Conservation (phyloP, 2,329 filamentous ascomycete species). For the Uncinocarpus reesii region DNA sequence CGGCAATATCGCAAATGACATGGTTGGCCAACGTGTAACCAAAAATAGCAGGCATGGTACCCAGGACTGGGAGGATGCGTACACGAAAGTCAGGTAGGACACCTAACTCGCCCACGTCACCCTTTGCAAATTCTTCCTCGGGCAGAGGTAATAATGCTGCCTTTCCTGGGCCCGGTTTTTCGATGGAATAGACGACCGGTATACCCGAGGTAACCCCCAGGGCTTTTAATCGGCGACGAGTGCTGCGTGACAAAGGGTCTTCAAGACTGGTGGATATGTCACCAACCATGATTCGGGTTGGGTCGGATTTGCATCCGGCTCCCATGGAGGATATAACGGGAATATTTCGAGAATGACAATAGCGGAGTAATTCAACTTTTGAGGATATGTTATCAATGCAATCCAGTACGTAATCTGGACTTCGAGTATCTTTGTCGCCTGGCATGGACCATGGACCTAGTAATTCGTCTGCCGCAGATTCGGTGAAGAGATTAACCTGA, state of each 20-base stretch:
- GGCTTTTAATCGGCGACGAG: constrained; percentile 64
- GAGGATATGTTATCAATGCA: constrained; percentile 98
- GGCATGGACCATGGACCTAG: constrained; percentile 54
- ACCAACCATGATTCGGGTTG: constrained; percentile 75
- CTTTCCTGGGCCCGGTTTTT: constrained; percentile 82
- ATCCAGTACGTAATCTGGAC: constrained; percentile 83
- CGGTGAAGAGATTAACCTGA: constrained; percentile 71
- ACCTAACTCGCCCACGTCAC: constrained; percentile 72
- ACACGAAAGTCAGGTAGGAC: constrained; percentile 88
- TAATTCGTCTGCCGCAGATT: constrained; percentile 53
- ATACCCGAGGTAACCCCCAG: constrained; percentile 75
- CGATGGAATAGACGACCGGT: constrained; percentile 83
- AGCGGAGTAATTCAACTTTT: constrained; percentile 81
- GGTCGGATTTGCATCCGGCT: constrained; percentile 82
- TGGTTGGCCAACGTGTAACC: constrained; percentile 88
- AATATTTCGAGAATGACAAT: constrained; percentile 67
- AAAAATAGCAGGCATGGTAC: constrained; percentile 96
- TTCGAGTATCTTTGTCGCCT: constrained; percentile 35
- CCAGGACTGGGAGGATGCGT: constrained; percentile 85
- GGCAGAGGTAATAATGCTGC: constrained; percentile 76
- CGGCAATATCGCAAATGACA: constrained; percentile 68
- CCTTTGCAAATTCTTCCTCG: constrained; percentile 80
- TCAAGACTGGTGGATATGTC: constrained; percentile 84
- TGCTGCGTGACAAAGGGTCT: constrained; percentile 77
- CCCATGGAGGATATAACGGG: constrained; percentile 93